Evolutionary conservation across 1,284 basidiomycete genomes (phyloP).

Genomic region (Paramarasmius palmivorus): DNA sequence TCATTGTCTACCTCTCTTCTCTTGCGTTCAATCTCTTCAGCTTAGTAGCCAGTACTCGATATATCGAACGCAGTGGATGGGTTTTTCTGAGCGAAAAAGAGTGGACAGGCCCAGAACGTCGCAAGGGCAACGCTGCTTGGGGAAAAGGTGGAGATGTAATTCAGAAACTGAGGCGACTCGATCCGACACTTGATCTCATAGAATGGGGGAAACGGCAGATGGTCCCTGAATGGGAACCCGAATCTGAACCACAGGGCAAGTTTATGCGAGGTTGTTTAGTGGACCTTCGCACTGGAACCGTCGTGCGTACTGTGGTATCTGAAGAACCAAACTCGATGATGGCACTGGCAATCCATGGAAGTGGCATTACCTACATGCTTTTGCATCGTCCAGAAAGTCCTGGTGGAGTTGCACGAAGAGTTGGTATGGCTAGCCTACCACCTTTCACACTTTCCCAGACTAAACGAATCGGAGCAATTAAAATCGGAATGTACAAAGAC

Average conservation of each 20-base stretch:
- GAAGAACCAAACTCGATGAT: constrained; percentile 19
- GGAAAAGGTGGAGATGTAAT: too few species aligned
- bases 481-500: too few species aligned
- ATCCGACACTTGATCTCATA: too few species aligned
- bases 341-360: constrained; percentile 21
- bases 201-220: too few species aligned
- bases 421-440: constrained; percentile 21
- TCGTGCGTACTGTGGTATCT: constrained; percentile 10
- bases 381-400: constrained; percentile 15
- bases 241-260: too few species aligned
- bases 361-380: constrained; percentile 23
- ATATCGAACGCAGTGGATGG: constrained; percentile 14
- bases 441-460: constrained; percentile 13
- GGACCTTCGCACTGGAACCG: constrained; percentile 15
- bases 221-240: not conserved
- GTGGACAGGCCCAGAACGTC: constrained; percentile 6
- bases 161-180: too few species aligned
- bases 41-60: constrained; percentile 14
- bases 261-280: constrained; percentile 7
- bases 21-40: constrained; percentile 7
- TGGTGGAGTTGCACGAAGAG: constrained; percentile 10
- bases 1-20: too few species aligned
- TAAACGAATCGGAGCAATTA: too few species aligned
- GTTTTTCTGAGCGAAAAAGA: constrained; percentile 12
- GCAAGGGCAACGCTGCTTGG: not conserved